Evolutionary conservation across 257 asterid genomes (phyloP), one percentile per base, ranked within the genome.

Genomic region (Rauvolfia tetraphylla): DNA sequence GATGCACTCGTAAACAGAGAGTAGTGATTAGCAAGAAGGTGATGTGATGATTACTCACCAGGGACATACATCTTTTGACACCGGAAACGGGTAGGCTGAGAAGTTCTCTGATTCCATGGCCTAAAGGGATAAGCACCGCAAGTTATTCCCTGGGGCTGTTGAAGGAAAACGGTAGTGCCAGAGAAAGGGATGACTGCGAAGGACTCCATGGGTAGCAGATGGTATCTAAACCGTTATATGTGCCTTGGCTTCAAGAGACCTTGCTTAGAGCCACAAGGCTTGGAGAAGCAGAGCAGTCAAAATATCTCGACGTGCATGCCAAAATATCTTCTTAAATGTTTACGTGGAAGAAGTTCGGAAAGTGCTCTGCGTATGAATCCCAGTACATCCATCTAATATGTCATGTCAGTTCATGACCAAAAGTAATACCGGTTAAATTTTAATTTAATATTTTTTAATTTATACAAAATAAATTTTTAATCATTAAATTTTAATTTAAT

Each of bases 21-120:
- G 23, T 31, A 17, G 66, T 1, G n/a, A 20, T n/a, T 14, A 6
- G 14, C 54, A 33, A 34, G 25, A 7, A 14, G 33, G n/a, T 66
- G 59, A 4, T 13, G 49, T 27, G 78, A 20, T 36, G 73, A 76
- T 70, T 73, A 87, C 88, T 42, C 44, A 93, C 98, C 98, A 51
- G 97, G 97, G 46, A 93, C 98, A 75, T 84, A 93, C 98, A 93
- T 93, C 95, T 93, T 93, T 77, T 87, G 82, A 61, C 97, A 91
- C 27, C 80, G 91, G 76, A 86, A 56, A 20, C 77, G 79, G 34
- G 89, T 79, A 41, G 87, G 71, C 67, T 18, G 83, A 17, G 79
- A 81, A 61, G 75, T 78, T 78, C 82, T 81, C 44, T 65, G 79
- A 36, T 78, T 82, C 86, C 88, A 75, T 75, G 81, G 88, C 49